Evolutionary conservation across 1,284 basidiomycete genomes (phyloP).

Genomic region (Ustilago shanxiensis): DNA sequence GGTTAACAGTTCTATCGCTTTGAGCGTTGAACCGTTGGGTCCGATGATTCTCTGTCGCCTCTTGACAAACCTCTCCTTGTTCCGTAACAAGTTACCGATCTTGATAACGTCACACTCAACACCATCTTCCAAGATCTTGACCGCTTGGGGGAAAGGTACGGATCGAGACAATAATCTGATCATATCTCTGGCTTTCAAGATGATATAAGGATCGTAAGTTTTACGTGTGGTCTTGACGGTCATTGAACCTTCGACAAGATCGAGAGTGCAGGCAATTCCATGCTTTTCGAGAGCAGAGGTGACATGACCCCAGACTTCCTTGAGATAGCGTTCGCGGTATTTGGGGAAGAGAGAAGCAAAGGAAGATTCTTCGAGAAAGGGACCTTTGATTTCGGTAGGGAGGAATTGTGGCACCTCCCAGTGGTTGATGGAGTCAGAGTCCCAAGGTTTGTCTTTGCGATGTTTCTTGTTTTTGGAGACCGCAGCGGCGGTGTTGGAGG

Average conservation of each 20-base stretch:
- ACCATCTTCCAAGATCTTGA: conserved; percentile 90
- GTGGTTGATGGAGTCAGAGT: conserved; percentile 98
- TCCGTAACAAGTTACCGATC: conserved; percentile 91
- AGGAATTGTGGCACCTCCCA: conserved; percentile 89
- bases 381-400: conserved; percentile 77
- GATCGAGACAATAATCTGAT: conserved; percentile 94
- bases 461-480: conserved; percentile 66
- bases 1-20: conserved; percentile 98
- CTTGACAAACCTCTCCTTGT: conserved; percentile 98
- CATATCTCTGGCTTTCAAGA: conserved; percentile 94
- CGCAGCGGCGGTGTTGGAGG: neutral
- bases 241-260: conserved; percentile 97
- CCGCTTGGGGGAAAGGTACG: conserved; percentile 84
- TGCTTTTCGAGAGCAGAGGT: conserved; percentile 85
- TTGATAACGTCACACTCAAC: conserved; percentile 98
- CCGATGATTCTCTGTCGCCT: conserved; percentile 95
- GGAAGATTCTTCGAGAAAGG: conserved; percentile 93
- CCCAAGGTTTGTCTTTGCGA: conserved; percentile 77
- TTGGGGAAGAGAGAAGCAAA: conserved; percentile 99
- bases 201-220: conserved; percentile 95
- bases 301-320: conserved; percentile 94
- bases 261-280: conserved; percentile 89
- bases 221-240: conserved; percentile 95
- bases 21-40: conserved; percentile 94
- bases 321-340: conserved; percentile 95